Evolutionary conservation across 1,284 basidiomycete genomes (phyloP).

Genomic region (Tilletia walkeri): DNA sequence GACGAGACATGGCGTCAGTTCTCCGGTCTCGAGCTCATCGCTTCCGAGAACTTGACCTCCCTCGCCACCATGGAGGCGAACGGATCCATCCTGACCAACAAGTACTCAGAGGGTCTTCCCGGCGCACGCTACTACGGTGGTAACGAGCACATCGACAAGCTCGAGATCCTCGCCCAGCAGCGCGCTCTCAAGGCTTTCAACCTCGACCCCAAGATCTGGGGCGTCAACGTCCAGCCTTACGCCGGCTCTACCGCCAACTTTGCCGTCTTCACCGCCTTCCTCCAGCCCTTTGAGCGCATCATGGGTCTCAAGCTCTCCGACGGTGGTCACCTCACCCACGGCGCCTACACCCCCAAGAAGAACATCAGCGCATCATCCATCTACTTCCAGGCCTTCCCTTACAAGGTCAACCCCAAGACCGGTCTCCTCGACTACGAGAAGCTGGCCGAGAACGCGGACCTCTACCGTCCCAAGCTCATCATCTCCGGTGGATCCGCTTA

Average conservation of each 20-base stretch:
- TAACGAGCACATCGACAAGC: constrained; percentile 81
- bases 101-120: constrained; percentile 71
- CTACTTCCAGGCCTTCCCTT: constrained; percentile 99
- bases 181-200: constrained; percentile 95
- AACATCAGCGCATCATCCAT: constrained; percentile 99
- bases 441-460: constrained; percentile 81
- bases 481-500: constrained; percentile 99
- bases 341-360: constrained; percentile 98
- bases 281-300: constrained; percentile 95
- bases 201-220: constrained; percentile 86
- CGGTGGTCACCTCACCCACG: constrained; percentile 96
- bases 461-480: constrained; percentile 93
- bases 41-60: constrained; percentile 68
- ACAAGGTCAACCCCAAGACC: constrained; percentile 69
- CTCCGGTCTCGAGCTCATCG: constrained; percentile 93
- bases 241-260: constrained; percentile 78
- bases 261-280: constrained; percentile 91
- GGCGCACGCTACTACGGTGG: constrained; percentile 96
- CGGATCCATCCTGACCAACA: constrained; percentile 97
- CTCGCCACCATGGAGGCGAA: constrained; percentile 81
- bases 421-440: constrained; percentile 88
- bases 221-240: constrained; percentile 99
- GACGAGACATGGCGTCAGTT: constrained; percentile 97
- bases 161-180: constrained; percentile 90
- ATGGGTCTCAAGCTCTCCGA: constrained; percentile 99